A percentile compares a stretch with the other conserved stretches of the same genome.
These are phyloP conservation scores for Myrmaecium sp. DNA, from an alignment of 2,329 filamentous ascomycete species.

Conservation along the genomic window DNA sequence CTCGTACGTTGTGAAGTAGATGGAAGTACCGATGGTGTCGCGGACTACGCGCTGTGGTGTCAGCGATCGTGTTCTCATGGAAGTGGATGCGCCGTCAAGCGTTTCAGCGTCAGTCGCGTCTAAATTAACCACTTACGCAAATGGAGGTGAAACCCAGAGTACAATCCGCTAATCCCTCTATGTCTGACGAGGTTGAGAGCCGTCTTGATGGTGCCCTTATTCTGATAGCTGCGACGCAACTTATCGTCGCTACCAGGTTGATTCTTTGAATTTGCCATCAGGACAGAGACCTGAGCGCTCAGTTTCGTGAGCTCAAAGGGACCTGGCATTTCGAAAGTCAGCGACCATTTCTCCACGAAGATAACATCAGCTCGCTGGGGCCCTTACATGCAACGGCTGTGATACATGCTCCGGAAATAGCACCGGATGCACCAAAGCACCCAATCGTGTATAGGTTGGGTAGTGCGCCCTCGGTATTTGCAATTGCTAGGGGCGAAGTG, in stretches of 20 bases:
- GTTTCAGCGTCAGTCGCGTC: background rate
- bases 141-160: slow-evolving; percentile 67
- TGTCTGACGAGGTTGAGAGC: slow-evolving; percentile 63
- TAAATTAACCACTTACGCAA: slow-evolving; percentile 39
- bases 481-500: slow-evolving; percentile 55
- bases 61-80: slow-evolving; percentile 1
- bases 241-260: slow-evolving; percentile 18
- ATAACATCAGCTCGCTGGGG: background rate
- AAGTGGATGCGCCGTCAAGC: background rate
- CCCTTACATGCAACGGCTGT: slow-evolving; percentile 55
- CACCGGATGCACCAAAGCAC: slow-evolving; percentile 64
- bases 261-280: slow-evolving; percentile 49
- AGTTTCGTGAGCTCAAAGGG: slow-evolving; percentile 85
- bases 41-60: slow-evolving; percentile 40
- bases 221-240: slow-evolving; percentile 45
- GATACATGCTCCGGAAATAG: slow-evolving; percentile 62
- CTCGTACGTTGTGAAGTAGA: slow-evolving; percentile 84
- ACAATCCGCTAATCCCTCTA: slow-evolving; percentile 55
- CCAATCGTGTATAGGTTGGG: slow-evolving; percentile 57
- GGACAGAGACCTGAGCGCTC: slow-evolving; percentile 67
- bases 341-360: too few species aligned
- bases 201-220: slow-evolving; percentile 60
- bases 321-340: slow-evolving; percentile 33
- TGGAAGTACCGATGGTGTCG: slow-evolving; percentile 66
- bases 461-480: slow-evolving; percentile 51